Conservation (phyloP, 768 basidiomycete genomes). For the Podaxis sp. region DNA sequence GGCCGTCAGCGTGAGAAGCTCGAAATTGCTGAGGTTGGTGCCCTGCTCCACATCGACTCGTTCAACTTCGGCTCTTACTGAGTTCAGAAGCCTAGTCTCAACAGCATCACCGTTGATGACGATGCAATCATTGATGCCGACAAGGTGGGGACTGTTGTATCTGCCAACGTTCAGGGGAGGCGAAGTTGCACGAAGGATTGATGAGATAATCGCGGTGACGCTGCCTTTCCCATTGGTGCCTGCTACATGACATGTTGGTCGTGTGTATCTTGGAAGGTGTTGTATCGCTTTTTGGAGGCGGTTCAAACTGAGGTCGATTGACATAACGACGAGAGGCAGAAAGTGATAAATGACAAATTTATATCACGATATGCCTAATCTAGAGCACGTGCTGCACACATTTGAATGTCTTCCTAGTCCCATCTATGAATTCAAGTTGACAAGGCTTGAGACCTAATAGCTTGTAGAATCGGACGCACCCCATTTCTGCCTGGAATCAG, state of each 20-base stretch:
- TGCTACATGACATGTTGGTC: constrained; percentile 87
- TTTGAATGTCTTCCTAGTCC: no score
- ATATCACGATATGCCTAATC: background rate
- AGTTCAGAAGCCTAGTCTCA: constrained; percentile 43
- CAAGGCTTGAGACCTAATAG: no score
- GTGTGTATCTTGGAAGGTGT: constrained; percentile 58
- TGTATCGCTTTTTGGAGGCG: constrained; percentile 54
- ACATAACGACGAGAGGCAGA: constrained; percentile 35
- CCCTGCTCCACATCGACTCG: constrained; percentile 40
- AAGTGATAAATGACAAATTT: background rate
- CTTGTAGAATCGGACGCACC: no score
- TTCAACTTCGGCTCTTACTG: constrained; percentile 48
- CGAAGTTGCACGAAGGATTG: constrained; percentile 60
- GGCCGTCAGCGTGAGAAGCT: constrained; percentile 82
- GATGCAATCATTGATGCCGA: constrained; percentile 77
- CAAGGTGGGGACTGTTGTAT: constrained; percentile 92
- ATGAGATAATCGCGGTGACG: constrained; percentile 79
- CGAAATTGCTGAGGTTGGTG: constrained; percentile 70
- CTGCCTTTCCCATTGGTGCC: constrained; percentile 99
- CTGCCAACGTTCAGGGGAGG: constrained; percentile 68
- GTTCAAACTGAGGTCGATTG: constrained; percentile 68
- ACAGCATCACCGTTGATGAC: constrained; percentile 61
- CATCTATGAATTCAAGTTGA: no score
- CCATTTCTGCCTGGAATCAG: no score
- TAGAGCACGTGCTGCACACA: no score